A percentile compares a stretch with the other conserved stretches of the same genome.
phyloP scores from a whole-genome alignment of 2,329 filamentous ascomycete genomes.

The Trichoderma lentiforme region DNA sequence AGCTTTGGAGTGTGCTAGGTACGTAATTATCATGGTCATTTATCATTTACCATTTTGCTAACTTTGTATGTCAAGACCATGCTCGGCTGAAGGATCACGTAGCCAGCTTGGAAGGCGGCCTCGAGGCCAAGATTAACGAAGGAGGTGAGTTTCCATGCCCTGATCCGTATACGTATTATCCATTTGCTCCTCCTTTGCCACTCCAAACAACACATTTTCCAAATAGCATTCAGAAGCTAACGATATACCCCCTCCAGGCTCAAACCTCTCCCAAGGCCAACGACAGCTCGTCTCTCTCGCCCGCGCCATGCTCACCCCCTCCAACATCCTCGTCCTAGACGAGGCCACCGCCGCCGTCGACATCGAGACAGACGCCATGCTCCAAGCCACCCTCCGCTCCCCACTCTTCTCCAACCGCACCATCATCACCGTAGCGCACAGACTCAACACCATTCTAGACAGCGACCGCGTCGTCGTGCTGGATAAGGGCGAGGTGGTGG shows the following conservation, averaged over 20 bases:
- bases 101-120: conserved; percentile 76
- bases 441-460: conserved; percentile 94
- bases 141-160: conserved; percentile 63
- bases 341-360: conserved; percentile 84
- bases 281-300: conserved; percentile 91
- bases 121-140: conserved; percentile 90
- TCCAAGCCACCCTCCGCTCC: conserved; percentile 61
- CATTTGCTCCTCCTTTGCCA: background rate
- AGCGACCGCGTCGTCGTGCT: conserved; percentile 89
- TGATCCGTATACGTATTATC: background rate
- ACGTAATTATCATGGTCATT: conserved; percentile 22
- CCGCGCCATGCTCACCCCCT: conserved; percentile 88
- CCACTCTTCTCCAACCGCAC: conserved; percentile 81
- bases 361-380: conserved; percentile 64
- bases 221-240: conserved; percentile 20
- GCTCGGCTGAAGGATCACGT: conserved; percentile 91
- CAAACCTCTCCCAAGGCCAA: conserved; percentile 92
- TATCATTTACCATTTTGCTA: background rate
- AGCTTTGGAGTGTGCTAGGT: conserved; percentile 94
- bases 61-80: conserved; percentile 60
- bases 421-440: conserved; percentile 97
- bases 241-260: conserved; percentile 53
- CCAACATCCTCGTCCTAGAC: conserved; percentile 94
- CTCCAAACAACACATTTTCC: too few relatives aligned
- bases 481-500: conserved; percentile 82